Conservation (phyloP, 352 stramenopile genomes). For the Globisporangium barbulae region DNA sequence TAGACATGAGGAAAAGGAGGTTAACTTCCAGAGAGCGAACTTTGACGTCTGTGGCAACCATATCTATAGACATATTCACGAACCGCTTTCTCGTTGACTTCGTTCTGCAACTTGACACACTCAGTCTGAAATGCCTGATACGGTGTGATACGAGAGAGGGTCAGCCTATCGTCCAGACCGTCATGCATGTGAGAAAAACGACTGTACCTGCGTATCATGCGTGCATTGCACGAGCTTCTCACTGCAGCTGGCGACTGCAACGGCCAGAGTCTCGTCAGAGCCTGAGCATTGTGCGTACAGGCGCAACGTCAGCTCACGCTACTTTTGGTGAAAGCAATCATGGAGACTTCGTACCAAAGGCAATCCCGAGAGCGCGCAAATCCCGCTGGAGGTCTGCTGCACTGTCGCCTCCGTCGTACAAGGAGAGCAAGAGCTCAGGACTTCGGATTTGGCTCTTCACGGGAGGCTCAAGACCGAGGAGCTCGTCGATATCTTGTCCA, state of each 20-base stretch:
- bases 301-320: not conserved
- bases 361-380: conserved; percentile 36
- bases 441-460: conserved; percentile 6
- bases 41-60: not conserved
- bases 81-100: conserved; percentile 53
- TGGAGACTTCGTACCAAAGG: conserved; percentile 27
- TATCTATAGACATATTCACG: not conserved
- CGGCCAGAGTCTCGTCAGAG: conserved; percentile 18
- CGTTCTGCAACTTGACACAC: conserved; percentile 30
- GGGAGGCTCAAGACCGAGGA: conserved; percentile 10
- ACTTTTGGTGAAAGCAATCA: not conserved
- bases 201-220: conserved; percentile 22
- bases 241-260: conserved; percentile 23
- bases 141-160: not conserved
- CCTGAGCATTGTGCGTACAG: conserved; percentile 7
- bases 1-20: not conserved
- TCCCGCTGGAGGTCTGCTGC: conserved; percentile 28
- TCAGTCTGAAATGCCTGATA: conserved; percentile 35
- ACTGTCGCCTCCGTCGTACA: conserved; percentile 30
- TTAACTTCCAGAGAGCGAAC: not conserved
- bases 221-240: conserved; percentile 23
- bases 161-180: not conserved
- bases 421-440: conserved; percentile 15
- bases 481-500: conserved; percentile 22
- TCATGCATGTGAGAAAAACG: not conserved